Evolutionary conservation across 441 rosid genomes (phyloP).

Genomic region (Populus hybrid): DNA sequence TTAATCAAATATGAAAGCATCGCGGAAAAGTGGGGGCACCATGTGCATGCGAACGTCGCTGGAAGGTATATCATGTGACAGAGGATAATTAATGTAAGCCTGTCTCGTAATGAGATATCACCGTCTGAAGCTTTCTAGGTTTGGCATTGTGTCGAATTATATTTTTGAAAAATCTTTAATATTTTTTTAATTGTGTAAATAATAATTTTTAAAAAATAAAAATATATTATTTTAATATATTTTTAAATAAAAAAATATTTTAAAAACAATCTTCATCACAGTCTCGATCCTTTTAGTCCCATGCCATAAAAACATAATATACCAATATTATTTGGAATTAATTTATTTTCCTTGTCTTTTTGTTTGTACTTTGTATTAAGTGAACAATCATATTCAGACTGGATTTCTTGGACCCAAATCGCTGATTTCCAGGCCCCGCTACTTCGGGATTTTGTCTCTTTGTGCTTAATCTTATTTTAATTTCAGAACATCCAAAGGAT

Average conservation of each 20-base stretch:
- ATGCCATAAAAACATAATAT: too few species aligned
- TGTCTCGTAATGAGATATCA: slow-evolving; percentile 7
- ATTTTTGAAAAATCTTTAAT: too few species aligned
- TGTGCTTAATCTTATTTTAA: not conserved
- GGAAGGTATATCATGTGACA: slow-evolving; percentile 14
- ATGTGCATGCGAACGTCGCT: slow-evolving; percentile 14
- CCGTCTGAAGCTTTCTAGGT: not conserved
- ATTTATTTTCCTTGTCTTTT: not conserved
- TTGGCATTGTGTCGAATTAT: not conserved
- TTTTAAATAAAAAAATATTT: not conserved
- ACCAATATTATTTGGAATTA: too few species aligned
- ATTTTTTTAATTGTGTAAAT: too few species aligned
- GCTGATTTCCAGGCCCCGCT: slow-evolving; percentile 9
- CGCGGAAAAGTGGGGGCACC: slow-evolving; percentile 7
- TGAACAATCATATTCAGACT: slow-evolving; percentile 16
- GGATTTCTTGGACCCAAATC: slow-evolving; percentile 12
- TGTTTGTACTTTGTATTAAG: not conserved
- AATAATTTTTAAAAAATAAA: too few species aligned
- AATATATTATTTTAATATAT: not conserved
- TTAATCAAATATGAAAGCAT: not conserved
- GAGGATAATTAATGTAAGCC: not conserved
- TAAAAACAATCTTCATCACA: not conserved
- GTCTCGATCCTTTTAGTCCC: not conserved
- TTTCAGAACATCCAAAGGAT: too few species aligned
- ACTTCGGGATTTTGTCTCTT: slow-evolving; percentile 20